Conservation (phyloP, 208 protist species). For the Entamoeba histolytica region DNA sequence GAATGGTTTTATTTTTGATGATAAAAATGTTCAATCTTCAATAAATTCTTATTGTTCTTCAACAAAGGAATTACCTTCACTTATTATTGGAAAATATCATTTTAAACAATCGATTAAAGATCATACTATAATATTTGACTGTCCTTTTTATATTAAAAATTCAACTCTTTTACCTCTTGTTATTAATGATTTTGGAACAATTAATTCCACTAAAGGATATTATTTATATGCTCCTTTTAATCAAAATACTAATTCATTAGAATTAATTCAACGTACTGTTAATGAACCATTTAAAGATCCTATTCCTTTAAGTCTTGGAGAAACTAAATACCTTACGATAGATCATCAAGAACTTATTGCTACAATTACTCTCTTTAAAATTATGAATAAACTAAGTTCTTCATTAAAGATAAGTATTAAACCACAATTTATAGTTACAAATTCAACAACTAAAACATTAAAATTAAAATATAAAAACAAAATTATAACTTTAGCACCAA, state of each 20-base stretch:
- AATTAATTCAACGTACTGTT: background rate
- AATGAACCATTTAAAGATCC: background rate
- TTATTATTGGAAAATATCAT: background rate
- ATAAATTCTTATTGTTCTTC: no score
- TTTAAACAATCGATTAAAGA: background rate
- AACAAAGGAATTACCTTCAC: background rate
- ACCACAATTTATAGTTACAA: background rate
- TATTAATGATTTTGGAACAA: background rate
- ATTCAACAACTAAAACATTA: background rate
- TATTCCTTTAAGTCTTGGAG: background rate
- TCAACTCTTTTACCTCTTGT: background rate
- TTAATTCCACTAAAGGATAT: background rate
- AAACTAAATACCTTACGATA: background rate
- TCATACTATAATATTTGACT: background rate
- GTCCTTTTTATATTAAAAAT: background rate
- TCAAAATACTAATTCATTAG: background rate
- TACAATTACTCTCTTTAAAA: background rate
- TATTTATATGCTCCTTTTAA: background rate
- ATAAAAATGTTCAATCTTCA: no score
- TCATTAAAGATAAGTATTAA: background rate
- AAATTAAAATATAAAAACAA: no score
- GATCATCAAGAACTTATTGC: background rate
- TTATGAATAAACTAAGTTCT: background rate
- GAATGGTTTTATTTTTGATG: no score
- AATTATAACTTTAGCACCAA: background rate